phyloP scores from a whole-genome alignment of 176 grass and related monocot species.

The Secale cereale region DNA sequence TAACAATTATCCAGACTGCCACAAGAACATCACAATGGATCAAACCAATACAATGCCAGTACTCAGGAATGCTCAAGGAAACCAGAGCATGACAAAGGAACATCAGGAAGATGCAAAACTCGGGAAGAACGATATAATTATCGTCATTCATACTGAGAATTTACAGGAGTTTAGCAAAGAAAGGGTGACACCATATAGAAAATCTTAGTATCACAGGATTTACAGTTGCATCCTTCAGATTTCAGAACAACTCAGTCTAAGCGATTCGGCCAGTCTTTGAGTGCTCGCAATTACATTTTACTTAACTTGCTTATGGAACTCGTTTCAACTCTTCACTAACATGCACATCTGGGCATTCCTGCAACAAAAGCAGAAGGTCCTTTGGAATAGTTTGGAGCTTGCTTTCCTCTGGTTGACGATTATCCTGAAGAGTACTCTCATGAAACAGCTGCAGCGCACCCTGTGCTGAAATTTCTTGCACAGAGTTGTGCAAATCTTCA shows the following conservation, averaged over 20 bases:
- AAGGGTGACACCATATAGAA: not conserved
- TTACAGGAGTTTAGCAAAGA: not conserved
- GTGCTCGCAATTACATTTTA: not conserved
- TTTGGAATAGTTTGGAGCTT: conserved; percentile 21
- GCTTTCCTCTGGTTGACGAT: conserved; percentile 21
- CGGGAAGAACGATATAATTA: not conserved
- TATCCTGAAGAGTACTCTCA: conserved; percentile 16
- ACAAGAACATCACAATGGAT: not conserved
- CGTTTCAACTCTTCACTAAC: conserved; percentile 17
- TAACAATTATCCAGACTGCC: not conserved
- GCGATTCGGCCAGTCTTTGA: not conserved
- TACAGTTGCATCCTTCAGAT: not conserved
- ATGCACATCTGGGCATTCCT: conserved; percentile 33
- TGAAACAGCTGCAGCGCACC: conserved; percentile 38
- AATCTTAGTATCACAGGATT: not conserved
- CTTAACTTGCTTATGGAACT: not conserved
- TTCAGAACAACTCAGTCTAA: not conserved
- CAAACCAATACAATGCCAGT: not conserved
- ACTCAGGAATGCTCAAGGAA: not conserved
- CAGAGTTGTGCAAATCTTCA: conserved; percentile 21
- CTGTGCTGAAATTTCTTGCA: conserved; percentile 38
- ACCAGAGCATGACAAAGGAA: not conserved
- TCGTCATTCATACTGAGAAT: not conserved
- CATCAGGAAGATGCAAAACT: not conserved
- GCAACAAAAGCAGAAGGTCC: conserved; percentile 26